Evolutionary conservation across 1,284 basidiomycete species (phyloP).

Genomic region (Sutorius eximius): DNA sequence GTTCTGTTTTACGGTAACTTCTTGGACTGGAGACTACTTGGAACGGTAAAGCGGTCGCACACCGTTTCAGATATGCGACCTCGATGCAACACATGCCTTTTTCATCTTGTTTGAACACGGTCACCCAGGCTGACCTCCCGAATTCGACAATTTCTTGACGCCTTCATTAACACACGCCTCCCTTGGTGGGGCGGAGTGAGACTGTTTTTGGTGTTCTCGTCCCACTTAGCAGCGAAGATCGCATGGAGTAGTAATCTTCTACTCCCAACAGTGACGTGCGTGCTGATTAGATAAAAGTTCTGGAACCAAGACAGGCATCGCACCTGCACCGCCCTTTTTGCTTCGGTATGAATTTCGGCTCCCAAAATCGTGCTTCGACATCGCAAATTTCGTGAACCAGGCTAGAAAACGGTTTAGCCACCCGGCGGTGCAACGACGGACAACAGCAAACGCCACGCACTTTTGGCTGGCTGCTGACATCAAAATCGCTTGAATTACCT

Average conservation of each 20-base stretch:
- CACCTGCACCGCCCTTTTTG: not conserved
- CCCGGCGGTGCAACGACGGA: not conserved
- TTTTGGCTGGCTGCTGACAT: not conserved
- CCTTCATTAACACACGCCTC: not conserved
- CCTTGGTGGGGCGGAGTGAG: not conserved
- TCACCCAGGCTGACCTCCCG: not conserved
- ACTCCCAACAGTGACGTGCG: not conserved
- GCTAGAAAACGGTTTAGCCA: not conserved
- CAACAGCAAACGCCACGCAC: conserved; percentile 4
- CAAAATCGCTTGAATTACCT: not conserved
- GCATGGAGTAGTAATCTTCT: not conserved
- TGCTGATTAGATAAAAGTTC: not conserved
- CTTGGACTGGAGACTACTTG: not conserved
- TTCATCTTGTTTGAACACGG: not conserved
- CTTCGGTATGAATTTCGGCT: not conserved
- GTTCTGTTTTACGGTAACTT: not conserved
- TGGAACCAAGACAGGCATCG: not conserved
- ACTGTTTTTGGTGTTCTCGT: not conserved
- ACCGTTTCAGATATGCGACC: not conserved
- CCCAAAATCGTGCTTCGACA: not conserved
- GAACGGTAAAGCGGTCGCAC: not conserved
- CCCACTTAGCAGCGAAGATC: not conserved
- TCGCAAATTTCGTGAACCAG: not conserved
- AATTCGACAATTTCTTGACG: not conserved
- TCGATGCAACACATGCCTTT: conserved; percentile 1